Base-by-base conservation (phyloP, 176 grass and related monocot species). In the Ampelocalamus luodianensis region DNA sequence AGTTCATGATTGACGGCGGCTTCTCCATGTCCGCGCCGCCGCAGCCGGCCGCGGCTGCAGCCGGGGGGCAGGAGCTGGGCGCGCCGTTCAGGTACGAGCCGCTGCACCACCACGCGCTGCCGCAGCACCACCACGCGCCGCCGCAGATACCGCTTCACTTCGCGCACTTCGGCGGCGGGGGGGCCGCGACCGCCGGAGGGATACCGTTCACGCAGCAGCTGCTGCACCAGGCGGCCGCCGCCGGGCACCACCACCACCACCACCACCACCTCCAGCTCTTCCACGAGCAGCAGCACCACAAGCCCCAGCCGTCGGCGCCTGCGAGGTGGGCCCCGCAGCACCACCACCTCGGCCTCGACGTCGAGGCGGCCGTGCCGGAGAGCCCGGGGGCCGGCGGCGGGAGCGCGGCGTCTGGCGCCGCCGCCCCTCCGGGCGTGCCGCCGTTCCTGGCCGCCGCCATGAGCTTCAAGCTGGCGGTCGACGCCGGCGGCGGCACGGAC, bases 191-290 rank as follows among this genome's bases (percentile, higher is more conserved):
- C 45, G 44, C 55, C 58, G 86, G 68, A 0, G 79, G 79, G 9
- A 86, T 92, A 42, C 93, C 93, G 24, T 93, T 95, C 88, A 95
- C 93, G 60, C 93, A 95, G 74, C 91, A 95, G 83, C 80, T 95
- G 48, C 87, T 95, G 12, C 88, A 95, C 82, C 93, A 92, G 83
- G 83, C 83, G 4, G 83, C 78, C 23, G 69, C 78, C 36, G 83
- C 88, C 3, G 78, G 72, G 1, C 89, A 88, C 45, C 82, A 91
- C 82, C 29, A 29, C 29, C 89, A 88, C 45, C 82, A 91, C 82
- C 29, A 29, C 29, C 88, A 74, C 68, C 82, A 90, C 39, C 87
- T 92, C 68, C 90, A 89, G 87, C 79, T 92, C 83, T 92, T 92
- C 83, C 83, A 92, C 74, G 84, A 85, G 78, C 89, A 88, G 50